Evolutionary conservation across 2,329 filamentous ascomycete species (phyloP).

Genomic region (Parasarocladium wereldwijsianum): DNA sequence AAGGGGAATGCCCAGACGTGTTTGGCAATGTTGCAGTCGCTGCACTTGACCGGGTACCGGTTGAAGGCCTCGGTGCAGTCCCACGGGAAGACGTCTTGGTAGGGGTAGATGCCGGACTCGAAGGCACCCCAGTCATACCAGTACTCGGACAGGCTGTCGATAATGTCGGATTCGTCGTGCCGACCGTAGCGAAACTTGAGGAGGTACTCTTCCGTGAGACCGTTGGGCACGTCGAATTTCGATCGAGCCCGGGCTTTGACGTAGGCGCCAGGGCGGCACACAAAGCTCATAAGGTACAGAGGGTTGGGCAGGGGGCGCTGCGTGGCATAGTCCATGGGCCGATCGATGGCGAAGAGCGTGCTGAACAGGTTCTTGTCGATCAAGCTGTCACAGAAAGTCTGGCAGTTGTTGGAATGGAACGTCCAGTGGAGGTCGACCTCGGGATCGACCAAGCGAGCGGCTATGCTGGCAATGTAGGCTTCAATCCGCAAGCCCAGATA

Average conservation of each 20-base stretch:
- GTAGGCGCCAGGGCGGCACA: slow-evolving; percentile 16
- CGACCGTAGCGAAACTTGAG: slow-evolving; percentile 22
- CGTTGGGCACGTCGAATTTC: slow-evolving; percentile 23
- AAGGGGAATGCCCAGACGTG: slow-evolving; percentile 30
- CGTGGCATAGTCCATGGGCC: background rate
- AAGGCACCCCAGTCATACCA: slow-evolving; percentile 31
- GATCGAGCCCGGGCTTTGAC: slow-evolving; percentile 11
- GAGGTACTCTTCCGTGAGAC: slow-evolving; percentile 27
- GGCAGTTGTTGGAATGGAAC: slow-evolving; percentile 19
- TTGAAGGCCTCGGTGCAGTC: slow-evolving; percentile 30
- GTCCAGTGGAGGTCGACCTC: slow-evolving; percentile 16
- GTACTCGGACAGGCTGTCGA: slow-evolving; percentile 27
- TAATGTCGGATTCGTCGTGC: slow-evolving; percentile 25
- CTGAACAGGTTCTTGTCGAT: slow-evolving; percentile 17
- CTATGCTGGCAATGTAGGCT: slow-evolving; percentile 17
- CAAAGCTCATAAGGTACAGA: slow-evolving; percentile 24
- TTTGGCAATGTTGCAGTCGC: slow-evolving; percentile 25
- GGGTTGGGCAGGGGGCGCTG: slow-evolving; percentile 8
- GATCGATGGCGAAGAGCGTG: slow-evolving; percentile 10
- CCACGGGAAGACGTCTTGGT: slow-evolving; percentile 29
- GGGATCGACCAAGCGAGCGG: slow-evolving; percentile 13
- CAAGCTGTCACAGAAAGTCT: slow-evolving; percentile 21
- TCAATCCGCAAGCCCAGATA: slow-evolving; percentile 12
- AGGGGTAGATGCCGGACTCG: slow-evolving; percentile 19
- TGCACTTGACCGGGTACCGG: slow-evolving; percentile 19